phyloP scores from a whole-genome alignment of 208 protist species.

The Blechomonas ayalai region DNA sequence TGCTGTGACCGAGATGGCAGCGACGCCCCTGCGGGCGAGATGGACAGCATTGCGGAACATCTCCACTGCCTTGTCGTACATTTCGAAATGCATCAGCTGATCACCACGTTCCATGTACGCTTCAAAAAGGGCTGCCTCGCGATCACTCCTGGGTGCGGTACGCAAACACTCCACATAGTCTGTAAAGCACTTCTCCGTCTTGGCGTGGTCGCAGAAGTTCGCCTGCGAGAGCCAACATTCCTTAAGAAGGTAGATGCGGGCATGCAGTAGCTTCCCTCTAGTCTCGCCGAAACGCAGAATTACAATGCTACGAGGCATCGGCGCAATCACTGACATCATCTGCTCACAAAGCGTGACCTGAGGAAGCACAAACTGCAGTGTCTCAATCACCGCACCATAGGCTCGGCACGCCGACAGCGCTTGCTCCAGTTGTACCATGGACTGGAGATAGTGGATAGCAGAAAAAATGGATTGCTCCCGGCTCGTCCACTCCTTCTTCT shows the following conservation, averaged over 20 bases:
- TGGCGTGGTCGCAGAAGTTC: slow-evolving; percentile 33
- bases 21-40: slow-evolving; percentile 20
- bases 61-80: slow-evolving; percentile 37
- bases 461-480: slow-evolving; percentile 43
- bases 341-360: slow-evolving; percentile 74
- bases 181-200: slow-evolving; percentile 56
- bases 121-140: slow-evolving; percentile 43
- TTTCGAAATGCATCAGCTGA: slow-evolving; percentile 55
- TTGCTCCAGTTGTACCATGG: slow-evolving; percentile 67
- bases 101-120: slow-evolving; percentile 70
- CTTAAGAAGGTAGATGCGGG: slow-evolving; percentile 42
- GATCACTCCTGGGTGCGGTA: slow-evolving; percentile 19
- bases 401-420: slow-evolving; percentile 54
- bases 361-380: slow-evolving; percentile 63
- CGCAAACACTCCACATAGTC: slow-evolving; percentile 49
- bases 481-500: slow-evolving; percentile 57
- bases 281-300: slow-evolving; percentile 63
- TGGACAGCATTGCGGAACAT: slow-evolving; percentile 50
- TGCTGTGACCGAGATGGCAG: slow-evolving; percentile 6
- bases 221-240: slow-evolving; percentile 62
- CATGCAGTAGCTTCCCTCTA: slow-evolving; percentile 41
- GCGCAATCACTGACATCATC: slow-evolving; percentile 48
- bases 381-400: slow-evolving; percentile 60
- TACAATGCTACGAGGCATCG: slow-evolving; percentile 24
- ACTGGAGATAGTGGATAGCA: slow-evolving; percentile 66